Evolutionary conservation across 768 basidiomycete genomes (phyloP).

Genomic region (Podaxis sp.): DNA sequence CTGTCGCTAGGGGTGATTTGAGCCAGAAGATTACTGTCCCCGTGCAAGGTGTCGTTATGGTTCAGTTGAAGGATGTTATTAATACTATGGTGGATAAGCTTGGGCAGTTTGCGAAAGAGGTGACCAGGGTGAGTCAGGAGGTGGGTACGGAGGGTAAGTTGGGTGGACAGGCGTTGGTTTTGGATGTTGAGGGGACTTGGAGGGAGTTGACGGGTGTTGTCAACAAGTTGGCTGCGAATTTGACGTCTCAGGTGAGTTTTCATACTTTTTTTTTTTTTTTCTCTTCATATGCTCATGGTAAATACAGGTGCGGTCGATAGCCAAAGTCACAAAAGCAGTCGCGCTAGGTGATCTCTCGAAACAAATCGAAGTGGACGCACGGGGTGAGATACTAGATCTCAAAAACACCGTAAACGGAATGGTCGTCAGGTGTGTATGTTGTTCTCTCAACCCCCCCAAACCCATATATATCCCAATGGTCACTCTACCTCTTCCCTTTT

Average conservation of each 20-base stretch:
- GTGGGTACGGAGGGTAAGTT: slow-evolving; percentile 87
- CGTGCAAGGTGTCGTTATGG: slow-evolving; percentile 71
- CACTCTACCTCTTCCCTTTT: background rate
- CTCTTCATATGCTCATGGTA: background rate
- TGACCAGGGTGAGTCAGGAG: slow-evolving; percentile 80
- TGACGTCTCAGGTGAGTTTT: slow-evolving; percentile 57
- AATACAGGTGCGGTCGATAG: slow-evolving; percentile 70
- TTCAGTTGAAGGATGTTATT: slow-evolving; percentile 70
- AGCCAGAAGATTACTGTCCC: slow-evolving; percentile 71
- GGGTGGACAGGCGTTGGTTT: slow-evolving; percentile 80
- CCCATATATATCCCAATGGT: background rate
- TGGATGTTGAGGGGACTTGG: slow-evolving; percentile 92
- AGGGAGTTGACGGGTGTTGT: slow-evolving; percentile 78
- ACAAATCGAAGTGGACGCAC: slow-evolving; percentile 88
- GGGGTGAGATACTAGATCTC: slow-evolving; percentile 86
- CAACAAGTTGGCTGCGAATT: slow-evolving; percentile 76
- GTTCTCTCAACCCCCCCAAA: background rate
- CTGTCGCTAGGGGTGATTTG: slow-evolving; percentile 67
- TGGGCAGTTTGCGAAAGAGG: slow-evolving; percentile 87
- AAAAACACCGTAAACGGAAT: slow-evolving; percentile 62
- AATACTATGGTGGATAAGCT: slow-evolving; percentile 63
- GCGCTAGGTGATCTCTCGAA: slow-evolving; percentile 85
- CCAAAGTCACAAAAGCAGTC: slow-evolving; percentile 91
- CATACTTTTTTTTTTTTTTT: slow-evolving; percentile 1
- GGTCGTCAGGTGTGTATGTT: slow-evolving; percentile 36